Evolutionary conservation across 768 basidiomycete species (phyloP).

Genomic region (Nidularia sp.): DNA sequence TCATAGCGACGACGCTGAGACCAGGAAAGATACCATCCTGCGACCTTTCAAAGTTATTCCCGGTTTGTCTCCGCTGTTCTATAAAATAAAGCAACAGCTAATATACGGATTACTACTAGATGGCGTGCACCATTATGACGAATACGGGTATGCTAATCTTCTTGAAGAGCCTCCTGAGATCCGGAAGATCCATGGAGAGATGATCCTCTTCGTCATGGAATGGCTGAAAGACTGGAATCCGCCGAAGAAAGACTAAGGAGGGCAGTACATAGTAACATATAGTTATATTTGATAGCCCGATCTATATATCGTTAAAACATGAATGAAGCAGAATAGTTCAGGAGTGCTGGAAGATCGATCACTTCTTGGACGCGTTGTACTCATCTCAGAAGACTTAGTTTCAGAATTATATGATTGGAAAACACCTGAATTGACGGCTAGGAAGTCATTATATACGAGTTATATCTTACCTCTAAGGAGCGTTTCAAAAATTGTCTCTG

Average conservation of each 20-base stretch:
- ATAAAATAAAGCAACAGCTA: neutral
- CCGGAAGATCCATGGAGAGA: conserved; percentile 73
- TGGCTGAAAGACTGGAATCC: conserved; percentile 61
- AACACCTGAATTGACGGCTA: too few relatives aligned
- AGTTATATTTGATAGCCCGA: too few relatives aligned
- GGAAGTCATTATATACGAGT: too few relatives aligned
- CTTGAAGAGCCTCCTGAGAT: conserved; percentile 74
- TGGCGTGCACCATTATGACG: conserved; percentile 72
- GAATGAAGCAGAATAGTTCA: too few relatives aligned
- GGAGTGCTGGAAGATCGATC: too few relatives aligned
- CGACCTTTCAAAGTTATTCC: conserved; percentile 87
- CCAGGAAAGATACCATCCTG: conserved; percentile 66
- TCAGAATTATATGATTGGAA: too few relatives aligned
- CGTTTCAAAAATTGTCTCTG: conserved; percentile 45
- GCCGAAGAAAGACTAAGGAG: conserved; percentile 12
- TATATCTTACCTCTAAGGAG: too few relatives aligned
- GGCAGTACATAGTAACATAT: neutral
- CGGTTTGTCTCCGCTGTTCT: conserved; percentile 38
- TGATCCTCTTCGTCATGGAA: conserved; percentile 69
- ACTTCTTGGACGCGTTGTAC: too few relatives aligned
- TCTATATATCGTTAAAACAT: too few relatives aligned
- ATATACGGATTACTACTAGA: conserved; percentile 27
- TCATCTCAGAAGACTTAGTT: too few relatives aligned
- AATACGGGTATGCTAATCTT: conserved; percentile 68
- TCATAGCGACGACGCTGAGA: conserved; percentile 67